Conservation (phyloP, 371 early-diverging fungal genomes). For the Mucor saturninus region DNA sequence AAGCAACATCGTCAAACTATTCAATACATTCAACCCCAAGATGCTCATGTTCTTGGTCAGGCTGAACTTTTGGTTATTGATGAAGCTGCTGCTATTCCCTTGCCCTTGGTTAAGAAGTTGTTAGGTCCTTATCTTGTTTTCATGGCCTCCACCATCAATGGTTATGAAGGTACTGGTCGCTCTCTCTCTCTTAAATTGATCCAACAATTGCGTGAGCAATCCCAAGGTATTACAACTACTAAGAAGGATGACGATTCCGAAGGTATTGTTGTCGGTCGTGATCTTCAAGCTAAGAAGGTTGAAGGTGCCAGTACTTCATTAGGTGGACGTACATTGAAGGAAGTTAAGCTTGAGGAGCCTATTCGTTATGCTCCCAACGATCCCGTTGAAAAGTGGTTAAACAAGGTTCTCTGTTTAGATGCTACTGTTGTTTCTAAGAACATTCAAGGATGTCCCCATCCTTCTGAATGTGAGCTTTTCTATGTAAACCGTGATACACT, state of each 20-base stretch:
- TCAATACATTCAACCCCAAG: slow-evolving; percentile 97
- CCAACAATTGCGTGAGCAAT: slow-evolving; percentile 91
- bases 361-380: slow-evolving; percentile 96
- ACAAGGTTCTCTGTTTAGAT: slow-evolving; percentile 93
- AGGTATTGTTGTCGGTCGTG: slow-evolving; percentile 61
- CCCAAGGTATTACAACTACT: slow-evolving; percentile 72
- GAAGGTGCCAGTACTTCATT: slow-evolving; percentile 48
- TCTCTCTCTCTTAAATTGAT: slow-evolving; percentile 96
- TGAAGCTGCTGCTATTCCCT: slow-evolving; percentile 99
- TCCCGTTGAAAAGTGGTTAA: slow-evolving; percentile 97
- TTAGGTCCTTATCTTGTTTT: slow-evolving; percentile 96
- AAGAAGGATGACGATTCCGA: slow-evolving; percentile 51
- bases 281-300: slow-evolving; percentile 53
- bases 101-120: slow-evolving; percentile 90
- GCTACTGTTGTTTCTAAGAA: slow-evolving; percentile 77
- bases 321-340: slow-evolving; percentile 83
- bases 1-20: slow-evolving; percentile 98
- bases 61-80: slow-evolving; percentile 99
- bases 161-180: slow-evolving; percentile 99
- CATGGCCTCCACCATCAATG: slow-evolving; percentile 99
- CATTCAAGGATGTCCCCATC: slow-evolving; percentile 90
- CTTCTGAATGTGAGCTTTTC: slow-evolving; percentile 93
- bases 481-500: slow-evolving; percentile 96
- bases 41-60: slow-evolving; percentile 90
- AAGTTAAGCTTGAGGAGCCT: slow-evolving; percentile 92